Evolutionary conservation across 345 rosid species (phyloP), one percentile per base, ranked within the genome.

Genomic region (Rubroshorea leprosula): DNA sequence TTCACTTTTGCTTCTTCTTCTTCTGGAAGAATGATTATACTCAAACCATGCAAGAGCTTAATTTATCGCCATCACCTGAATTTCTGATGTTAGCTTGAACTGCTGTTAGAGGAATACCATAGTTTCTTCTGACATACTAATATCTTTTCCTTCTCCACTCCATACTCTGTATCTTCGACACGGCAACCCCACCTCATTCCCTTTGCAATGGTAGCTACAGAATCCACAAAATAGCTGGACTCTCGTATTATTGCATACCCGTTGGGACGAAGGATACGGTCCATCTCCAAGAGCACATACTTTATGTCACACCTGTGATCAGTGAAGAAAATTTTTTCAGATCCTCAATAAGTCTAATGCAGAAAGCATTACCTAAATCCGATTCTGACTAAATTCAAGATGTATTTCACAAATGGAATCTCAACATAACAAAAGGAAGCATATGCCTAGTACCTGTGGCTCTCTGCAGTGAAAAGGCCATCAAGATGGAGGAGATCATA

Each of bases 401-500:
- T 16, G n/a, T n/a, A n/a, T n/a, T n/a, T n/a, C n/a, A n/a, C 35
- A 29, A 29, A 29, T 4, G 8, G 8, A 27, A 27, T 3, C 4
- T 3, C 4, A 27, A 27, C 4, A 44, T 2, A 15, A 18, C 39
- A 53, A 29, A 3, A 7, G 65, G 51, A 61, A 51, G 65, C 26
- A 7, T 6, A 49, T 53, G n/a, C 25, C 5, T 22, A 14, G 62
- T 75, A 93, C 99, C 98, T 83, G 55, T 92, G 94, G 80, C 87
- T 86, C 69, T 92, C 98, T 23, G 86, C 69, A 46, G 96, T 89
- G 53, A 89, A 86, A 52, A 89, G 80, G 31, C 94, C 94, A 68
- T 89, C 98, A 4, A 92, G 78, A 68, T 89, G 98, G 58, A 92
- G 94, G 51, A 92, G 89, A 74, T 92, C 98, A 49, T 92, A 92